A percentile compares a stretch with the other conserved stretches of the same genome.
Evolutionary conservation across 1,284 basidiomycete genomes (phyloP).

Genomic region (Rhodotorula sp.): DNA sequence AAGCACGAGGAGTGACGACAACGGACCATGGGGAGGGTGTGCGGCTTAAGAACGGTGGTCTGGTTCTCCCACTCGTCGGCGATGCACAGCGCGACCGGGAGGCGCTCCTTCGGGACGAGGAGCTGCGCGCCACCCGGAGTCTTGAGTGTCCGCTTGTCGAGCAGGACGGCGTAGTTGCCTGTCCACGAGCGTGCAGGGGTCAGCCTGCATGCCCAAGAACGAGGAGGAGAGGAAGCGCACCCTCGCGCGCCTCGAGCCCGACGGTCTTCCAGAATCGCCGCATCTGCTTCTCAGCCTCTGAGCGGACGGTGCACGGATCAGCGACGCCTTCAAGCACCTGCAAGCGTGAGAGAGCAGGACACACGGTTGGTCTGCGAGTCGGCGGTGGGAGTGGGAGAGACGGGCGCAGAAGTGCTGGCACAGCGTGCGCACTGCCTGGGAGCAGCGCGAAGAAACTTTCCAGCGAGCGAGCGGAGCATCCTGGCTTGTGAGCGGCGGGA

Average conservation of each 20-base stretch:
- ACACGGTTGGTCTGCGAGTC: constrained; percentile 35
- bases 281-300: constrained; percentile 81
- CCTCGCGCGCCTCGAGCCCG: constrained; percentile 64
- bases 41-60: constrained; percentile 78
- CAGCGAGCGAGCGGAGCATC: constrained; percentile 9
- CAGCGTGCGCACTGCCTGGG: constrained; percentile 12
- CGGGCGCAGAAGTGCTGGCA: constrained; percentile 12
- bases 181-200: background rate
- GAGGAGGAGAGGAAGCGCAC: constrained; percentile 35
- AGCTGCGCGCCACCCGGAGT: constrained; percentile 80
- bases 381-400: constrained; percentile 6
- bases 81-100: constrained; percentile 71
- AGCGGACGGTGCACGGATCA: background rate
- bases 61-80: constrained; percentile 97
- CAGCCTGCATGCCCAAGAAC: background rate
- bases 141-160: constrained; percentile 83
- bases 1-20: background rate
- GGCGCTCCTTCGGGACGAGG: constrained; percentile 69
- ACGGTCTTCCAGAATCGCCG: constrained; percentile 91
- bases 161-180: constrained; percentile 66
- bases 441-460: background rate
- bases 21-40: constrained; percentile 84
- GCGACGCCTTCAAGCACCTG: background rate
- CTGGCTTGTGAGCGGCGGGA: background rate
- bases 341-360: background rate